phyloP scores from a whole-genome alignment of 1,284 basidiomycete genomes.

The Coniophora puteana region DNA sequence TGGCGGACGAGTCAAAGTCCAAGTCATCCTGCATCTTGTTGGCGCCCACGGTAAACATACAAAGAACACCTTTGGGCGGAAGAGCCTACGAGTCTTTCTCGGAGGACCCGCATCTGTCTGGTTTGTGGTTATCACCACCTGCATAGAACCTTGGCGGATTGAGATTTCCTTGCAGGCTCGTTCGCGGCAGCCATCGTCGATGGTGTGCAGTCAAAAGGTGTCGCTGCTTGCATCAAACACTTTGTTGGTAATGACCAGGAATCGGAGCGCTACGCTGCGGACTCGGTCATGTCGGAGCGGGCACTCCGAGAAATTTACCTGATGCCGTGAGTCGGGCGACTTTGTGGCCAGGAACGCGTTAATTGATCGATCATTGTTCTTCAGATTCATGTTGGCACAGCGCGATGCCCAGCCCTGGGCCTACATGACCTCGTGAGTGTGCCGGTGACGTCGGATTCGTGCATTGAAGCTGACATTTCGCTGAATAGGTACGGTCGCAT shows the following conservation, averaged over 20 bases:
- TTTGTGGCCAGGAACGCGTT: not conserved
- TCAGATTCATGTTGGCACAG: constrained; percentile 64
- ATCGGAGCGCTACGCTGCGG: constrained; percentile 57
- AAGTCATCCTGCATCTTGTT: constrained; percentile 61
- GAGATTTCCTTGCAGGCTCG: constrained; percentile 34
- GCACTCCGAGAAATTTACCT: constrained; percentile 70
- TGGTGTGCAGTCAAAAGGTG: constrained; percentile 60
- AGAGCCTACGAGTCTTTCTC: constrained; percentile 70
- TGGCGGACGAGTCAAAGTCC: constrained; percentile 60
- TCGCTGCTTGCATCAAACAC: constrained; percentile 55
- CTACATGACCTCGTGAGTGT: constrained; percentile 55
- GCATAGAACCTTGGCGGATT: not conserved
- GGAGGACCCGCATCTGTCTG: constrained; percentile 63
- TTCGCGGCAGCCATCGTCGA: constrained; percentile 63
- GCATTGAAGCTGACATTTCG: no score
- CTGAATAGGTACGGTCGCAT: constrained; percentile 56
- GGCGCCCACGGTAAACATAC: constrained; percentile 71
- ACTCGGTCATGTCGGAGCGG: constrained; percentile 59
- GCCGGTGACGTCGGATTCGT: not conserved
- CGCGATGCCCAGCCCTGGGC: constrained; percentile 56
- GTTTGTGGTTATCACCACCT: no score
- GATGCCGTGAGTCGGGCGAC: constrained; percentile 47
- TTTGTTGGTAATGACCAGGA: constrained; percentile 65
- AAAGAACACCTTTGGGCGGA: constrained; percentile 57
- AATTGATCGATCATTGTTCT: constrained; percentile 1